Evolutionary conservation across 1,284 basidiomycete species (phyloP).

Genomic region (Flammula alnicola): DNA sequence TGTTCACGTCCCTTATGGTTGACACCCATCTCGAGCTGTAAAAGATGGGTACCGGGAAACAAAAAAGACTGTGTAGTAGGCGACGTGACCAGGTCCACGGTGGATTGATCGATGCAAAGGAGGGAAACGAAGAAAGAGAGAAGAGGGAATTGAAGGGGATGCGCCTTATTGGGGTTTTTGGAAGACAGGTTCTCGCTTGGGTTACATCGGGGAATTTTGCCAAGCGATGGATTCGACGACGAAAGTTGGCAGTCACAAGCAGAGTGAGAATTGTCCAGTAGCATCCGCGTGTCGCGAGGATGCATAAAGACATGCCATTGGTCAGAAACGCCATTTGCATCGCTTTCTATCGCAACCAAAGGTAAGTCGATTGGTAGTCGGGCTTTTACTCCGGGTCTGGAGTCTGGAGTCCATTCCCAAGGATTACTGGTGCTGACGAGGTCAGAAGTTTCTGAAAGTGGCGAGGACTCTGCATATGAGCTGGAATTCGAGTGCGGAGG

Average conservation of each 20-base stretch:
- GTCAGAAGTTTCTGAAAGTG: not conserved
- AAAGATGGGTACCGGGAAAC: not conserved
- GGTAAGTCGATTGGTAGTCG: no score
- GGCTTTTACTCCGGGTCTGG: no score
- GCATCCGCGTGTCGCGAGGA: not conserved
- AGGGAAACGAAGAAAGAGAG: slow-evolving; percentile 1
- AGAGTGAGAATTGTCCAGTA: no score
- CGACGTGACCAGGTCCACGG: not conserved
- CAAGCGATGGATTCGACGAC: no score
- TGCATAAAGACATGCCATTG: not conserved
- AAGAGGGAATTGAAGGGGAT: no score
- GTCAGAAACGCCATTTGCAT: not conserved
- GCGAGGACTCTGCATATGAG: not conserved
- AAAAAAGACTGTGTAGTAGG: not conserved
- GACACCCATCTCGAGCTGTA: no score
- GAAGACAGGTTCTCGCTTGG: no score
- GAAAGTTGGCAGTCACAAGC: no score
- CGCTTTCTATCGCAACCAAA: not conserved
- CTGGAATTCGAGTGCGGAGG: not conserved
- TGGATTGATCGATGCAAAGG: slow-evolving; percentile 1
- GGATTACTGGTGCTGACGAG: not conserved
- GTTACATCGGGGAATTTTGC: no score
- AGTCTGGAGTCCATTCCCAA: not conserved
- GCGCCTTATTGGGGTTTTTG: no score
- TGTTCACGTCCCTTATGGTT: not conserved